These are phyloP conservation scores for Rauvolfia tetraphylla DNA, from an alignment of 257 asterid genomes.

Conservation along the genomic window DNA sequence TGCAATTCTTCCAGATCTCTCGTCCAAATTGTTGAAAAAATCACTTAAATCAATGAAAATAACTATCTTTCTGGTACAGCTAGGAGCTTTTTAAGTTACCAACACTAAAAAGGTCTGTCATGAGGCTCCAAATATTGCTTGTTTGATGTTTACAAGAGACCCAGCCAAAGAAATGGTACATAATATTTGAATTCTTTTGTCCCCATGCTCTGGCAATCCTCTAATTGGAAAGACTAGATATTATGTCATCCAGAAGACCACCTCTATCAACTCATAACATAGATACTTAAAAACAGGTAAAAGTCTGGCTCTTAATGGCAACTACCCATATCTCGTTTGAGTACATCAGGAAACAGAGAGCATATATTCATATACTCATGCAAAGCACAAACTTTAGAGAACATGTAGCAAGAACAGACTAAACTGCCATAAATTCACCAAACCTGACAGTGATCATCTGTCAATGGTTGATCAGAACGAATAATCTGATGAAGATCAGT, in stretches of 20 bases:
- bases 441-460: conserved; percentile 85
- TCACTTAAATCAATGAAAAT: background rate
- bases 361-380: too few relatives aligned
- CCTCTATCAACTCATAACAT: background rate
- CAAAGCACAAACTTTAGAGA: background rate
- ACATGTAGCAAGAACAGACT: background rate
- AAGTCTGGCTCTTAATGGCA: background rate
- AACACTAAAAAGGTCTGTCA: background rate
- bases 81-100: background rate
- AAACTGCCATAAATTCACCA: background rate
- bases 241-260: background rate
- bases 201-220: background rate
- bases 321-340: background rate
- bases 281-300: background rate
- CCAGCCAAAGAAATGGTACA: background rate
- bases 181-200: background rate
- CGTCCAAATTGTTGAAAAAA: background rate
- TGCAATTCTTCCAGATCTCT: background rate
- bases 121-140: background rate
- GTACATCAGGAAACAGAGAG: background rate
- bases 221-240: background rate
- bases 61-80: background rate
- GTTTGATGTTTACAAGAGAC: background rate
- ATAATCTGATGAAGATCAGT: conserved; percentile 90
- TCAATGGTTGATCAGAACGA: conserved; percentile 68